Conservation (phyloP, 2,329 filamentous ascomycete species). For the Phialemoniopsis sp. region DNA sequence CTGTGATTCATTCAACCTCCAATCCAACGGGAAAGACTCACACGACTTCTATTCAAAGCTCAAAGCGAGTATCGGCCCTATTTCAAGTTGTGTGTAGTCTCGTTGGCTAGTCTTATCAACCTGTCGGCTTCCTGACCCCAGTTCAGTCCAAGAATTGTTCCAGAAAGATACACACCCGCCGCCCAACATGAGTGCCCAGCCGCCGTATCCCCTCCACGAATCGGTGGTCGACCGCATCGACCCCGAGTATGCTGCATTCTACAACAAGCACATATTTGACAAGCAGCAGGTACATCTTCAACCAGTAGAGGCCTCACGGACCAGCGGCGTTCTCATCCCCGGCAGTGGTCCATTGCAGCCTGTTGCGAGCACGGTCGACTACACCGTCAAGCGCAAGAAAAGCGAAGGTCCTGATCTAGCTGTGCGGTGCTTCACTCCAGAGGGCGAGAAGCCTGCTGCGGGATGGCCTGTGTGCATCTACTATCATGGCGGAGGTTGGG, state of each 20-base stretch:
- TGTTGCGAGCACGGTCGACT: conserved; percentile 41
- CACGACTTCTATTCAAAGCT: no score
- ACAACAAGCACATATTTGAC: conserved; percentile 45
- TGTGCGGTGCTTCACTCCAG: conserved; percentile 46
- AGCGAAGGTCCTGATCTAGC: conserved; percentile 42
- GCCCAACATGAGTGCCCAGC: conserved; percentile 3
- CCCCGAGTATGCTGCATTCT: conserved; percentile 47
- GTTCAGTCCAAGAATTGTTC: no score
- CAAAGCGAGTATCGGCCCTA: no score
- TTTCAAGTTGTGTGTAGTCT: no score
- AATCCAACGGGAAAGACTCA: no score
- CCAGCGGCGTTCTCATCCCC: conserved; percentile 46
- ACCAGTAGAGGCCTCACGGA: conserved; percentile 45
- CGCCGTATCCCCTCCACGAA: conserved; percentile 39
- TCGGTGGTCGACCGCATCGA: conserved; percentile 39
- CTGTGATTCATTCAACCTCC: no score
- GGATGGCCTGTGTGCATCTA: conserved; percentile 56
- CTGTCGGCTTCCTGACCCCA: no score
- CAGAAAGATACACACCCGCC: no score
- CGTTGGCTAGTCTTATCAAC: no score
- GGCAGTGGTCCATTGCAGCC: conserved; percentile 43
- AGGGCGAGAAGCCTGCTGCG: conserved; percentile 29
- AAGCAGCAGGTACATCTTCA: conserved; percentile 51
- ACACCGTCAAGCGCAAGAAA: conserved; percentile 33
- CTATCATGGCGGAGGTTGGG: conserved; percentile 57